A percentile compares a stretch with the other conserved stretches of the same genome.
Evolutionary conservation across 31 red algal species (phyloP).

Genomic region (Bonnemaisonia californica): DNA sequence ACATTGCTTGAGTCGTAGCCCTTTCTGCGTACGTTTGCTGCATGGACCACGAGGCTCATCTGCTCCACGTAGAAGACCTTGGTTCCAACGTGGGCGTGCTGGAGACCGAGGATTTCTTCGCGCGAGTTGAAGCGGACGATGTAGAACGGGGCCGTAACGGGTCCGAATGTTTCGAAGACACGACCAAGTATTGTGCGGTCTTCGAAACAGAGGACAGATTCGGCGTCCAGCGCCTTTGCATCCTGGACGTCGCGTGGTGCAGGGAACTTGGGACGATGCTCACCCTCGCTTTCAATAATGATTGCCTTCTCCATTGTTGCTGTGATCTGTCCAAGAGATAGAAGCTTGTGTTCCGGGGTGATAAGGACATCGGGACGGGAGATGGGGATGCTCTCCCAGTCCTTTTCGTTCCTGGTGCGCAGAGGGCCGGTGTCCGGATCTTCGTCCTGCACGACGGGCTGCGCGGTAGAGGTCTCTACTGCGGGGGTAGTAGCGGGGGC

Average conservation of each 20-base stretch:
- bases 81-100: neutral
- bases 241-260: neutral
- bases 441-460: neutral
- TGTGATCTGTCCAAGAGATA: neutral
- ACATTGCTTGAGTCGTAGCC: constrained; percentile 65
- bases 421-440: neutral
- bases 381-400: neutral
- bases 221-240: constrained; percentile 32
- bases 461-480: no score
- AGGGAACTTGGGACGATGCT: neutral
- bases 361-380: neutral
- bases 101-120: constrained; percentile 30
- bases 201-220: constrained; percentile 37
- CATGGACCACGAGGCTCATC: constrained; percentile 23
- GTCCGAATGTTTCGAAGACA: constrained; percentile 57
- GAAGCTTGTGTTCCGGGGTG: constrained; percentile 4
- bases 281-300: neutral
- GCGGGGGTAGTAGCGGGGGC: neutral
- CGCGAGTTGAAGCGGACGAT: constrained; percentile 38
- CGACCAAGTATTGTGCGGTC: constrained; percentile 27
- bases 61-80: constrained; percentile 32
- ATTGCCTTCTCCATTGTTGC: constrained; percentile 16
- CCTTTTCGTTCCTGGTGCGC: constrained; percentile 22
- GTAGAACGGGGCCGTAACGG: constrained; percentile 46
- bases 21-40: constrained; percentile 31